These are phyloP conservation scores for Grosmannia serpens DNA, from an alignment of 2,329 filamentous ascomycete genomes.

Conservation along the genomic window DNA sequence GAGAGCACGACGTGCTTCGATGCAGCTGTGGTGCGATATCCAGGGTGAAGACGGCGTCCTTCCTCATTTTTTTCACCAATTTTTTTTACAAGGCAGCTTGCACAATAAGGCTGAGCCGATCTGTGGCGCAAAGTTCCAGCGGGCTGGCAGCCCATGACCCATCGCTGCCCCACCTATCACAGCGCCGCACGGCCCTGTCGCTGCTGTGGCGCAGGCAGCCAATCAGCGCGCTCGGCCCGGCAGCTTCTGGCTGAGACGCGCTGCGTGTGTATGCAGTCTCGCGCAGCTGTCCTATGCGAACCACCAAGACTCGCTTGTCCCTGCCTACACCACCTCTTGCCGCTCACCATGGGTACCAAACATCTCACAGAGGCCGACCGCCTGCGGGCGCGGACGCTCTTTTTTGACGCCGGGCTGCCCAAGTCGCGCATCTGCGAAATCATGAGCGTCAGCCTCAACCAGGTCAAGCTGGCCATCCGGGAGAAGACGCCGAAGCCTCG, in stretches of 20 bases:
- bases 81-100: neutral
- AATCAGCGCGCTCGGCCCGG: neutral
- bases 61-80: neutral
- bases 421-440: constrained; percentile 12
- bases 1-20: neutral
- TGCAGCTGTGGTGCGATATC: neutral
- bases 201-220: neutral
- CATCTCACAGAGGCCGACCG: constrained; percentile 14
- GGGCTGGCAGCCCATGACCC: too few species aligned
- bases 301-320: neutral
- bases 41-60: neutral
- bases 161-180: neutral
- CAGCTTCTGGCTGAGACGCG: neutral
- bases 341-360: constrained; percentile 11
- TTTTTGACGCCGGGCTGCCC: constrained; percentile 10
- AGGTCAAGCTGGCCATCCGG: constrained; percentile 14
- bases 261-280: neutral
- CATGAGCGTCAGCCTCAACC: constrained; percentile 12
- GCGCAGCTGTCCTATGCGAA: neutral
- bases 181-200: neutral
- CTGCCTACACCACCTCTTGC: neutral
- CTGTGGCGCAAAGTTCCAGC: neutral
- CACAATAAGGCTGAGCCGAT: neutral
- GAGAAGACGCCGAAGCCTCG: constrained; percentile 12
- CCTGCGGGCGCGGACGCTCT: constrained; percentile 11